A percentile compares a stretch with the other conserved stretches of the same genome.
Evolutionary conservation across 805 yeast genomes (phyloP).

Genomic region (Starmerella geochares): DNA sequence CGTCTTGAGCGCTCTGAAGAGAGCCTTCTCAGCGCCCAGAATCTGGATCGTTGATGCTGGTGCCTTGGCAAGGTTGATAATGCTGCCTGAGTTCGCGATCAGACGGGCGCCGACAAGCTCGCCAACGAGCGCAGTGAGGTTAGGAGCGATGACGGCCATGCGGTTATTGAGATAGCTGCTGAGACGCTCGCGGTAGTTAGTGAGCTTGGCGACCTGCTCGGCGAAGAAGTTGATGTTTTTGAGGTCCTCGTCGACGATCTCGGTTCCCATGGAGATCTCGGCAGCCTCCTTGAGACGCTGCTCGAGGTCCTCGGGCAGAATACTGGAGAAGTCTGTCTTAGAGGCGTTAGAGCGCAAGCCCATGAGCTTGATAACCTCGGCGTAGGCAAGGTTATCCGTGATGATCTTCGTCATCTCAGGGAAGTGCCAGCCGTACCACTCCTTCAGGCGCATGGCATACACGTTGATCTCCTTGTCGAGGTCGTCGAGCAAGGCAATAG

Average conservation of each 20-base stretch:
- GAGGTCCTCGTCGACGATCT: slow-evolving; percentile 84
- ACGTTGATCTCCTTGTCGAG: slow-evolving; percentile 96
- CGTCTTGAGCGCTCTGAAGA: slow-evolving; percentile 96
- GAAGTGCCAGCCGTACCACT: slow-evolving; percentile 99
- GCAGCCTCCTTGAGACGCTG: slow-evolving; percentile 91
- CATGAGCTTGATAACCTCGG: slow-evolving; percentile 86
- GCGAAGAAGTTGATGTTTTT: slow-evolving; percentile 83
- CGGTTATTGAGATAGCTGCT: slow-evolving; percentile 83
- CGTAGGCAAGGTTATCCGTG: slow-evolving; percentile 90
- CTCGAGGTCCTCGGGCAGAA: slow-evolving; percentile 88
- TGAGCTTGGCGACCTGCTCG: slow-evolving; percentile 89
- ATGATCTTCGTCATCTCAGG: slow-evolving; percentile 98
- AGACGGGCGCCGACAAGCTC: slow-evolving; percentile 97
- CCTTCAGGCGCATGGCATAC: slow-evolving; percentile 97
- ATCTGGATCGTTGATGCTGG: slow-evolving; percentile 98
- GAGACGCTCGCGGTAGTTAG: slow-evolving; percentile 92
- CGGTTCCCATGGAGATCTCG: slow-evolving; percentile 99
- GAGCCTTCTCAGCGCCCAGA: slow-evolving; percentile 97
- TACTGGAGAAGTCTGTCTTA: slow-evolving; percentile 78
- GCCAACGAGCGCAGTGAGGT: slow-evolving; percentile 88
- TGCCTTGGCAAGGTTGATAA: slow-evolving; percentile 89
- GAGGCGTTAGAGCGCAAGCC: slow-evolving; percentile 87
- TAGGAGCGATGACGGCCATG: slow-evolving; percentile 99
- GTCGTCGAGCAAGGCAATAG: slow-evolving; percentile 92
- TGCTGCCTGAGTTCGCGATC: slow-evolving; percentile 93